Conservation (phyloP, 441 rosid species). For the Corymbia calophylla region DNA sequence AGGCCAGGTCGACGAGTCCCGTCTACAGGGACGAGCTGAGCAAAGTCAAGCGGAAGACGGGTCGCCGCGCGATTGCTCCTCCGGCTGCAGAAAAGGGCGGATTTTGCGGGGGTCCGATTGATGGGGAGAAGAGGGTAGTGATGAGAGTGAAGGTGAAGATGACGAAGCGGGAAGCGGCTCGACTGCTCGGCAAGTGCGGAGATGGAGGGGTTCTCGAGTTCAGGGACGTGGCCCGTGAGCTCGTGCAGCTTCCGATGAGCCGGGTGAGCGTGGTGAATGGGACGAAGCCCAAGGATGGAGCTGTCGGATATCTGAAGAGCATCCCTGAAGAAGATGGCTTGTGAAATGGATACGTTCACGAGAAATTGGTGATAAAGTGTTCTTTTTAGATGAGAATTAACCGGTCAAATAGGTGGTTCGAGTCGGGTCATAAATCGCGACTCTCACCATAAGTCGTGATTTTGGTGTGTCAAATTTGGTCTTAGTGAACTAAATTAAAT, state of each 20-base stretch:
- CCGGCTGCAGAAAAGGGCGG: background rate
- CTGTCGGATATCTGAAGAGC: conserved; percentile 4
- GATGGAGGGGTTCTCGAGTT: conserved; percentile 34
- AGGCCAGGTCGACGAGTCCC: background rate
- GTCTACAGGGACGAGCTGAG: background rate
- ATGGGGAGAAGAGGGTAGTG: background rate
- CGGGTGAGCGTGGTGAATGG: conserved; percentile 14
- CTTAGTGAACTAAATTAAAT: background rate
- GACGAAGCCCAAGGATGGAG: background rate
- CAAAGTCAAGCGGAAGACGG: background rate
- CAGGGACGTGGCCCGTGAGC: conserved; percentile 24
- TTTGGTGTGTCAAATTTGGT: background rate
- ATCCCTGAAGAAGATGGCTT: conserved; percentile 18
- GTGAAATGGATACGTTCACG: background rate
- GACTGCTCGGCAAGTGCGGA: conserved; percentile 27
- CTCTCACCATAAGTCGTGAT: background rate
- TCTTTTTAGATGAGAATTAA: background rate
- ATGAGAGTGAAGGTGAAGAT: conserved; percentile 36
- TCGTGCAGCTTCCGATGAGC: conserved; percentile 17
- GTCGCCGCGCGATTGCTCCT: background rate
- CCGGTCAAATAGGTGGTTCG: background rate
- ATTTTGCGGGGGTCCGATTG: background rate
- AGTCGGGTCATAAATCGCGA: background rate
- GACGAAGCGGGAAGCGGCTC: conserved; percentile 35
- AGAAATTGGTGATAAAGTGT: background rate